Percentiles rank a stretch among this genome's conserved stretches.
phyloP scores from a whole-genome alignment of 768 basidiomycete species.

The Leucocoprinus sp. region DNA sequence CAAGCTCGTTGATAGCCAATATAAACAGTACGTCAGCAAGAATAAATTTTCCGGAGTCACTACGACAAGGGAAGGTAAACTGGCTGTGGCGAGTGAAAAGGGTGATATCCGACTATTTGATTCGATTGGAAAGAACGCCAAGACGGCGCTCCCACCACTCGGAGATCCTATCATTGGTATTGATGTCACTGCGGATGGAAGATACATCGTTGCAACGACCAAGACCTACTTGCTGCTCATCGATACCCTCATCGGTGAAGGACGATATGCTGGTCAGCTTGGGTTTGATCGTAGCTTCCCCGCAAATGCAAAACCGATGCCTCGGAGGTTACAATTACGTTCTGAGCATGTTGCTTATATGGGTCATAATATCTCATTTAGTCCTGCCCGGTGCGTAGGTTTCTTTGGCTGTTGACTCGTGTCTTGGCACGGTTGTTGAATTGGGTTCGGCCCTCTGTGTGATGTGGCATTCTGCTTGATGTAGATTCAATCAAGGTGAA shows the following conservation, averaged over 20 bases:
- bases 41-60: conserved; percentile 91
- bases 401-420: no score
- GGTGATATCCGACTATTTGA: conserved; percentile 96
- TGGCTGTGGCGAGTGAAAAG: conserved; percentile 94
- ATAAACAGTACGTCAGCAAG: conserved; percentile 93
- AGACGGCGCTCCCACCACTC: conserved; percentile 91
- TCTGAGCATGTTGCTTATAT: conserved; percentile 93
- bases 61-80: conserved; percentile 78
- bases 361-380: conserved; percentile 79
- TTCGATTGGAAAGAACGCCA: conserved; percentile 95
- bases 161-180: conserved; percentile 94
- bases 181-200: conserved; percentile 89
- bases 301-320: conserved; percentile 86
- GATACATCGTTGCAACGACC: conserved; percentile 93
- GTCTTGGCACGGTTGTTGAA: no score
- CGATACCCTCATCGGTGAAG: conserved; percentile 91
- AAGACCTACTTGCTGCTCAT: conserved; percentile 90
- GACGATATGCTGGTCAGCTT: conserved; percentile 69
- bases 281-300: conserved; percentile 97
- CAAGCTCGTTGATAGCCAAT: conserved; percentile 91
- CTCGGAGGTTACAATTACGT: conserved; percentile 78
- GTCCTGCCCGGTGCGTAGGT: conserved; percentile 73
- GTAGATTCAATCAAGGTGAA: conserved; percentile 87
- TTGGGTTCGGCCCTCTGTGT: no score
- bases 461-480: conserved; percentile 3